Evolutionary conservation across 768 basidiomycete genomes (phyloP), one percentile per base, ranked within the genome.

Genomic region (Pleurotus giganteus): DNA sequence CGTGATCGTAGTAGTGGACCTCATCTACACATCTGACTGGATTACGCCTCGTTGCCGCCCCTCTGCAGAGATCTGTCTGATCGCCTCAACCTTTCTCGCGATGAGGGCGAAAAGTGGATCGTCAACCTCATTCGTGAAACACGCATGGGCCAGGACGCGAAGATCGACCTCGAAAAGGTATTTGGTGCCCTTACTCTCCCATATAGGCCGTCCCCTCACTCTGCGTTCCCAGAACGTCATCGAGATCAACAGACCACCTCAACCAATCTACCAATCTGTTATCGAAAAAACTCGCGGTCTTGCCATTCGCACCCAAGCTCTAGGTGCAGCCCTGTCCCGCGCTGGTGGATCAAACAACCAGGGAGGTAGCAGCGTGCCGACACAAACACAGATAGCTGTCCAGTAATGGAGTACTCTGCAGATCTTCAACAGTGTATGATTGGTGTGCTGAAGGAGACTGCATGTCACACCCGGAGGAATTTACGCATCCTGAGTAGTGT

Each of bases 51-150:
- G n/a, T n/a, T n/a, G n/a, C n/a, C 19, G 32, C 39, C 4, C 31
- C 44, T 26, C 45, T 42, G 23, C 58, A 94, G 94, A 56, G 93
- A 97, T 65, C 82, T 98, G 11, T 97, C 95, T 7, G 88, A 92
- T 64, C 86, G 96, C 7, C 80, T 98, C 12, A 98, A 98, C 69
- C 81, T 98, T 45, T 87, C 90, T n/a, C 83, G 79, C 37, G 94
- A 94, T 60, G 97, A 98, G 66, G 97, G 96, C 47, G 97, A 99
- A 68, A 96, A 96, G 65, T 99, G 96, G 96, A 96, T 98, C 58
- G 97, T 98, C 64, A 98, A 98, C 76, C 88, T 98, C 58, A 97
- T 98, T 64, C 86, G 97, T 29, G 97, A 98, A 71, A 96, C 95
- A 4, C 83, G 94, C 43, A 93, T 96, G 89, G 93, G 93, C 12